phyloP scores from a whole-genome alignment of 345 rosid genomes.

The Anacardium occidentale region DNA sequence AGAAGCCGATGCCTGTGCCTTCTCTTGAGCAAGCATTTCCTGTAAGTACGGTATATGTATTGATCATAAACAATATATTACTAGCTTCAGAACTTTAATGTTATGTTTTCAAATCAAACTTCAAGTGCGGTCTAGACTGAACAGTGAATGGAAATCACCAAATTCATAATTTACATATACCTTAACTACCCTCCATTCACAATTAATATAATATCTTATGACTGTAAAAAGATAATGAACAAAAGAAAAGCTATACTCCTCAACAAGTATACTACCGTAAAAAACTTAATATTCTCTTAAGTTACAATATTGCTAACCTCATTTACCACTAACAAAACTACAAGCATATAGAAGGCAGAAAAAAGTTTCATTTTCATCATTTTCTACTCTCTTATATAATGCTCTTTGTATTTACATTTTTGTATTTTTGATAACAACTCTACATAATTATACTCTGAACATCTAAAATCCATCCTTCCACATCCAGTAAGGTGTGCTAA shows the following conservation, averaged over 20 bases:
- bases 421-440: background rate
- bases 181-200: background rate
- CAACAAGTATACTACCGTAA: background rate
- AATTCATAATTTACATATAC: background rate
- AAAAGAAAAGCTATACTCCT: background rate
- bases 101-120: background rate
- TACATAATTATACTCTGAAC: background rate
- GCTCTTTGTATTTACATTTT: too few species aligned
- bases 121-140: background rate
- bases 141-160: background rate
- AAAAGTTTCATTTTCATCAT: background rate
- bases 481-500: background rate
- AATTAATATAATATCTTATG: background rate
- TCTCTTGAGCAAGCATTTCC: conserved; percentile 73
- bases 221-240: background rate
- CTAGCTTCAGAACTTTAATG: background rate
- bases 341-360: background rate
- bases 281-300: background rate
- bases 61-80: conserved; percentile 21
- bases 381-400: background rate
- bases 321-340: background rate
- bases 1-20: conserved; percentile 58
- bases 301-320: background rate
- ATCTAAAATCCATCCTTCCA: background rate
- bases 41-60: conserved; percentile 29